A percentile compares a stretch with the other conserved stretches of the same genome.
These are phyloP conservation scores for Neurospora sp. DNA, from an alignment of 2,329 filamentous ascomycete genomes.

Conservation along the genomic window DNA sequence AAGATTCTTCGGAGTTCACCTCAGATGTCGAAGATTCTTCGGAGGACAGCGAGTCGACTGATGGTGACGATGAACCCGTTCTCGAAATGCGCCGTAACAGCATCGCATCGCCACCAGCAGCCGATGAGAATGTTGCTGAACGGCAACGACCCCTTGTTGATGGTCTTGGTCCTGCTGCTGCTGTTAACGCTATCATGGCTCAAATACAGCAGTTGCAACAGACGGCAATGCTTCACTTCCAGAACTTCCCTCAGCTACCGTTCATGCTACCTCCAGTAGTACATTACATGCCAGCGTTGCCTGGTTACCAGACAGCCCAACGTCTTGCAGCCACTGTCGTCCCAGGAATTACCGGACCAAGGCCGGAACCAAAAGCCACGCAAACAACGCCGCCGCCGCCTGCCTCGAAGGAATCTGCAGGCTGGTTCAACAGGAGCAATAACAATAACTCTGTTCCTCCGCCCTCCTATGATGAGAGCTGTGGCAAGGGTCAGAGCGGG, in stretches of 20 bases:
- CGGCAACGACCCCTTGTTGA: constrained; percentile 15
- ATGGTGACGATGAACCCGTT: constrained; percentile 31
- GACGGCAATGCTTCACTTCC: constrained; percentile 12
- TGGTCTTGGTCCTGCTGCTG: constrained; percentile 43
- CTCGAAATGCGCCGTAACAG: constrained; percentile 27
- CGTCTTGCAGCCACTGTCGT: constrained; percentile 17
- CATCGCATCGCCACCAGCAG: constrained; percentile 15
- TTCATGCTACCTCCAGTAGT: constrained; percentile 50
- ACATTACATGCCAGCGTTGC: constrained; percentile 57
- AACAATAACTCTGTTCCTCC: constrained; percentile 38
- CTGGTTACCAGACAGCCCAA: constrained; percentile 62
- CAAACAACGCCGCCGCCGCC: not conserved
- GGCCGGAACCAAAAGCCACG: not conserved
- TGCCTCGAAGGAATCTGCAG: constrained; percentile 36
- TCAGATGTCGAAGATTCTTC: constrained; percentile 21
- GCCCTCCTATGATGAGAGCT: constrained; percentile 73
- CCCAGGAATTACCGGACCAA: not conserved
- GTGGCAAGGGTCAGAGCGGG: constrained; percentile 37
- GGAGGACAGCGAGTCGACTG: constrained; percentile 31
- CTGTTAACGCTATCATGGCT: constrained; percentile 59
- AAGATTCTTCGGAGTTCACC: constrained; percentile 32
- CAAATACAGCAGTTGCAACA: constrained; percentile 63
- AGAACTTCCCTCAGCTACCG: constrained; percentile 12
- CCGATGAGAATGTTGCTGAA: constrained; percentile 14
- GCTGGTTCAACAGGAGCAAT: constrained; percentile 29